These are phyloP conservation scores for Gamsiella multidivaricata DNA, from an alignment of 192 early-diverging fungal genomes.

Conservation along the genomic window DNA sequence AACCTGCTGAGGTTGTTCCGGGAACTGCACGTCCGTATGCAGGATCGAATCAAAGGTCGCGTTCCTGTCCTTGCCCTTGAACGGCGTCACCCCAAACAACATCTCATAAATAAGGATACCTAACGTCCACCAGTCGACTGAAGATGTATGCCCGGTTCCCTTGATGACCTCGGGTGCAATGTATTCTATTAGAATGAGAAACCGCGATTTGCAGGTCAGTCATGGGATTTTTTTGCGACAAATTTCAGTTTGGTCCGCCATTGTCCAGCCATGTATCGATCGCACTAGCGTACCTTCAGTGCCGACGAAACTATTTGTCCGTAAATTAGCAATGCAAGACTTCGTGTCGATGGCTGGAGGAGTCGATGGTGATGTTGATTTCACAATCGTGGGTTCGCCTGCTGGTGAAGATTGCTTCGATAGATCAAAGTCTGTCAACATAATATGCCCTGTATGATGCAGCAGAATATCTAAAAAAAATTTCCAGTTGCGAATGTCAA, in stretches of 20 bases:
- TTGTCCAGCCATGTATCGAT: not conserved
- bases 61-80: conserved; percentile 92
- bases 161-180: conserved; percentile 99
- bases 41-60: conserved; percentile 92
- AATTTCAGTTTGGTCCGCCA: not conserved
- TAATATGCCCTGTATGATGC: conserved; percentile 96
- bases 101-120: conserved; percentile 98
- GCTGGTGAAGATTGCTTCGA: conserved; percentile 92
- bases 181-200: conserved; percentile 89
- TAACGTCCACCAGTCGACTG: conserved; percentile 99
- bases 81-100: conserved; percentile 97
- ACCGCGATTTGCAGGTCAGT: not conserved
- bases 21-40: conserved; percentile 83
- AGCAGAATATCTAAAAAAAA: conserved; percentile 79
- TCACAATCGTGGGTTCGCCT: conserved; percentile 77
- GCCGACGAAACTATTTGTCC: conserved; percentile 98
- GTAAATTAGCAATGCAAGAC: conserved; percentile 83
- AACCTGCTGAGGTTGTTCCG: conserved; percentile 49
- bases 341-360: conserved; percentile 88
- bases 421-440: conserved; percentile 96
- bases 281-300: conserved; percentile 75
- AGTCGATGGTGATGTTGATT: conserved; percentile 61
- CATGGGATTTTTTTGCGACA: not conserved
- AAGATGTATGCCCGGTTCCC: conserved; percentile 91
- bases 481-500: no score